Base-by-base conservation (phyloP, 805 yeast species). In the Scheffersomyces spartinae region DNA sequence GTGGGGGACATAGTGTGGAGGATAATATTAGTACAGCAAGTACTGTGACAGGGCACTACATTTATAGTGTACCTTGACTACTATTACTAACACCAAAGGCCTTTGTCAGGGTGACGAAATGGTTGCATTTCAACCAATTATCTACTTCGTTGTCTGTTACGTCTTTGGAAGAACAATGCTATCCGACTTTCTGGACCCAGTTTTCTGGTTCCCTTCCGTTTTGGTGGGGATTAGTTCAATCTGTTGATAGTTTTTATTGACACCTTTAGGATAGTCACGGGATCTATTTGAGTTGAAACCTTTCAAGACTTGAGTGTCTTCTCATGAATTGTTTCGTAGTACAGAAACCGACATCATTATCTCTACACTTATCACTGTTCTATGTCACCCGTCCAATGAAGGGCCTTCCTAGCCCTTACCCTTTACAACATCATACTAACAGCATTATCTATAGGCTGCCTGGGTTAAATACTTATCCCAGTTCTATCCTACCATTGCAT, bases 401-500 rank as follows among this genome's bases (percentile, higher is more conserved):
- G 7, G 9, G 9, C 9, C 26, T 10, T 6, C 10, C 13, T 15
- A 15, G 10, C 6, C 13, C 13, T 15, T 17, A 42, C 42, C 47
- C 20, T 25, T 18, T 15, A 21, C 29, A 13, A 17, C 7, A 26
- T 26, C 18, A 31, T 40, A 34, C 36, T 32, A 38, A 26, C 32
- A 23, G 21, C 29, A 23, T 17, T 26, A 45, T 52, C 64, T 60
- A 57, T 52, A 86, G 96, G 96, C 97, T 52, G 95, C 97, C 21
- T 88, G 98, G 98, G 95, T 91, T 23, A 91, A 88, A 53, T 88
- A 80, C 52, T 64, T 88, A 35, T 85, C 96, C 4, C 86, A 82
- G 43, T 80, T 74, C 28, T 83, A 72, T 49, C 98, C 98, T 25
- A 91, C 98, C 2, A 63, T 88, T 40, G 98, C 98, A 33, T 88